Evolutionary conservation across 176 grass and related monocot species (phyloP).

Genomic region (Saccharum spontaneum): DNA sequence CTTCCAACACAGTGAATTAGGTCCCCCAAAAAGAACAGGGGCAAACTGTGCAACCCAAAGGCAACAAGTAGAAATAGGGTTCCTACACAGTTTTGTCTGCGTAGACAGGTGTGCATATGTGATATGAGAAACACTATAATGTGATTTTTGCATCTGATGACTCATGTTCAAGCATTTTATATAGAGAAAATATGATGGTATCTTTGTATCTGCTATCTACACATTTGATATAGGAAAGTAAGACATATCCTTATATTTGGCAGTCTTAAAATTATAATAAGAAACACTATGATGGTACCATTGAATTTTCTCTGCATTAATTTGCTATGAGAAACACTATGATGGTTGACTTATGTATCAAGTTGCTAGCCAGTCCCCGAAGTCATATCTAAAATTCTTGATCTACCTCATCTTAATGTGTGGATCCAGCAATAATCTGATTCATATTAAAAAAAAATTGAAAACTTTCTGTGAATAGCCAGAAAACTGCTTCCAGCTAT

Average conservation of each 20-base stretch:
- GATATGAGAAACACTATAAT: background rate
- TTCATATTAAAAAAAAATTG: background rate
- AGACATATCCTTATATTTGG: background rate
- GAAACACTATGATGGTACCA: background rate
- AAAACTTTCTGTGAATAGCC: background rate
- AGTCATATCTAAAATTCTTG: slow-evolving; percentile 9
- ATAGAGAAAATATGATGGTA: background rate
- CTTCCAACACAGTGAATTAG: background rate
- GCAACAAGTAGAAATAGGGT: background rate
- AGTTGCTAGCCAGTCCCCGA: background rate
- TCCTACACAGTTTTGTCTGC: background rate
- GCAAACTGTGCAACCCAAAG: background rate
- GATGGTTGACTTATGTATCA: background rate
- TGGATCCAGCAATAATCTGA: slow-evolving; percentile 5
- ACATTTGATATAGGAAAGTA: slow-evolving; percentile 1
- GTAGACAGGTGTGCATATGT: background rate
- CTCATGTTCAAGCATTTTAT: background rate
- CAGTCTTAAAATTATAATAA: background rate
- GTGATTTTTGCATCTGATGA: background rate
- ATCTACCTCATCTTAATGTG: background rate
- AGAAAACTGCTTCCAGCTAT: background rate
- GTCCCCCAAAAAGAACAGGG: background rate
- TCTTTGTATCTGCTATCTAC: background rate
- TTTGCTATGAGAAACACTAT: background rate
- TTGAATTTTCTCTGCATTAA: background rate